These are phyloP conservation scores for Clathrospora elynae DNA, from an alignment of 2,329 filamentous ascomycete species.

Conservation along the genomic window DNA sequence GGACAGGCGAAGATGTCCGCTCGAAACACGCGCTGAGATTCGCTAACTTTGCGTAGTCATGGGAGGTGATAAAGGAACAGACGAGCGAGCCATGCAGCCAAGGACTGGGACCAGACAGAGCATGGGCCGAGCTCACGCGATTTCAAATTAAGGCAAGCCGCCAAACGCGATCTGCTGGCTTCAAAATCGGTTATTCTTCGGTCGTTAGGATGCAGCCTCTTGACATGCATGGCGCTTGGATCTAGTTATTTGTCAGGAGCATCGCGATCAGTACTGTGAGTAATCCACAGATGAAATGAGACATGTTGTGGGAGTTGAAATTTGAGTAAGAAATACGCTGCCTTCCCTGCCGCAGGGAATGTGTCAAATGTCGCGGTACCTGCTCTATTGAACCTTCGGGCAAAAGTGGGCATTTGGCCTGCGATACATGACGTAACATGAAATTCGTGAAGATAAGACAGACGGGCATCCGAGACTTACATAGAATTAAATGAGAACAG, in stretches of 20 bases:
- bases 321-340: too few relatives aligned
- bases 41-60: conserved; percentile 15
- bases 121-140: conserved; percentile 18
- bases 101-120: conserved; percentile 17
- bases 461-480: too few relatives aligned
- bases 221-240: conserved; percentile 9
- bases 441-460: too few relatives aligned
- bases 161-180: conserved; percentile 24
- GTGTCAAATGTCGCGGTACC: too few relatives aligned
- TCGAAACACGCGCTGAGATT: conserved; percentile 15
- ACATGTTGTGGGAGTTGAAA: not conserved
- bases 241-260: conserved; percentile 24
- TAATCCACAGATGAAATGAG: not conserved
- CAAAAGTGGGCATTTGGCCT: too few relatives aligned
- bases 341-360: too few relatives aligned
- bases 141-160: conserved; percentile 24
- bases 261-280: conserved; percentile 17
- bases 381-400: too few relatives aligned
- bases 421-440: too few relatives aligned
- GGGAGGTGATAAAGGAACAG: conserved; percentile 18
- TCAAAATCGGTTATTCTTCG: conserved; percentile 41
- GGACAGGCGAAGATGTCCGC: conserved; percentile 15
- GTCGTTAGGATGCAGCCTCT: conserved; percentile 23
- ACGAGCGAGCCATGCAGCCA: conserved; percentile 19
- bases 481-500: too few relatives aligned